These are phyloP conservation scores for Amaranthus tricolor DNA, from an alignment of 179 eudicot genomes.

Conservation along the genomic window DNA sequence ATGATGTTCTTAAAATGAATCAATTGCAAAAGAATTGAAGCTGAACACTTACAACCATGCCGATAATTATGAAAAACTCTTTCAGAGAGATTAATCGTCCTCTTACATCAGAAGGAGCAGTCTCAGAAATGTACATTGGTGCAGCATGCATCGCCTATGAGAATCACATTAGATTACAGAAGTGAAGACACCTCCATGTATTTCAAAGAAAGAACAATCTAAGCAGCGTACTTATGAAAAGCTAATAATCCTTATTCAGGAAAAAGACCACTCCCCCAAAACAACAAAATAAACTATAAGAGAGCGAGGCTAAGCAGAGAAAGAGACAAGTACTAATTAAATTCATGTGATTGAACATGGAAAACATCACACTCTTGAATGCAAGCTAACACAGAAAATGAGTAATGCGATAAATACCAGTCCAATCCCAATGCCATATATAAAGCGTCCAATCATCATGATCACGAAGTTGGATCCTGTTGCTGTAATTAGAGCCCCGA, in stretches of 20 bases:
- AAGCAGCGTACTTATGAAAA: background rate
- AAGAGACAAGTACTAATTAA: background rate
- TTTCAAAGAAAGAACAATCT: background rate
- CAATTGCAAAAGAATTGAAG: slow-evolving; percentile 4
- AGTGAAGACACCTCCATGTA: background rate
- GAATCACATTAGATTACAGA: background rate
- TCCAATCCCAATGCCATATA: slow-evolving; percentile 89
- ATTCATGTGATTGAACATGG: background rate
- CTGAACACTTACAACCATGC: slow-evolving; percentile 87
- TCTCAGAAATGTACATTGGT: slow-evolving; percentile 98
- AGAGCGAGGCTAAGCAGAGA: background rate
- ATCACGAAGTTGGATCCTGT: slow-evolving; percentile 64
- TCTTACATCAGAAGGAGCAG: slow-evolving; percentile 82
- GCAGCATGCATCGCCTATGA: slow-evolving; percentile 98
- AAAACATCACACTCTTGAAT: too few species aligned
- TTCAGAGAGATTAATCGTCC: slow-evolving; percentile 88
- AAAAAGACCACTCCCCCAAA: background rate
- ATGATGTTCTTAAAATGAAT: slow-evolving; percentile 8
- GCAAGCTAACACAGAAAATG: too few species aligned
- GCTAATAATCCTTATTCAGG: background rate
- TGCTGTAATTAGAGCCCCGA: slow-evolving; percentile 80
- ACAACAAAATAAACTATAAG: background rate
- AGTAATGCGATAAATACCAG: slow-evolving; percentile 47
- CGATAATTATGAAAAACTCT: slow-evolving; percentile 85
- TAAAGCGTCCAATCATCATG: slow-evolving; percentile 79